Base-by-base conservation (phyloP, 192 early-diverging fungal species). In the Radiomyces spectabilis region DNA sequence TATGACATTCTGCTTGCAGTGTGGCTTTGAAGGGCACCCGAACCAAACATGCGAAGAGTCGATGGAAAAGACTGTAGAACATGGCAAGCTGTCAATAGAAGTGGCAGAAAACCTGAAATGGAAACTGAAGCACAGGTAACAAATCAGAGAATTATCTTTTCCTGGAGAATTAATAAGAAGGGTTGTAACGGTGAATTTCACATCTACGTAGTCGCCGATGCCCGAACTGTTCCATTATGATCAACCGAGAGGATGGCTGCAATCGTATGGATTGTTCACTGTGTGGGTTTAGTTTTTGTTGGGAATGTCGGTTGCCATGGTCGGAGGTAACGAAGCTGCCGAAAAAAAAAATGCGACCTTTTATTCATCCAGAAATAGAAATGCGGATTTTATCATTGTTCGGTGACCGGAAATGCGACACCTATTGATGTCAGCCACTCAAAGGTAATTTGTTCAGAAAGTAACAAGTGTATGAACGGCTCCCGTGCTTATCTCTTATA, bases 241-340 rank as follows among this genome's bases (percentile, higher is more conserved):
- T 85, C 34, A 77, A 77, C 29, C 60, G 84, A 32, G 84, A 85
- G 40, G 84, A 85, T 59, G 84, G 84, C 3, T 85, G 84, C 47
- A 82, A 85, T 53, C 85, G 85, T 56, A 75, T 85, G 0, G 83
- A 85, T 35, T 85, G 84, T 33, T 69, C 73, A 44, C 64, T 70
- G 15, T 85, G 84, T 55, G 83, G 84, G 9, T 63, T 77, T 65
- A 73, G 72, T 35, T 85, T 85, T 44, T 85, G 84, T 44, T 85
- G 84, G 82, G 43, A 76, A 25, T 80, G 73, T 53, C 66, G 74
- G 34, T 57, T 65, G 63, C 33, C 75, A 2, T 83, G 83, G 83
- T 68, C 68, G 39, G 76, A 72, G 53, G 54, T 54, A 47, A 55
- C 37, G 25, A 52, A 33, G 10, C 2, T 25, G 16, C 25, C 21